Evolutionary conservation across 2,329 filamentous ascomycete genomes (phyloP).

Genomic region (Delphinella strobiligena): DNA sequence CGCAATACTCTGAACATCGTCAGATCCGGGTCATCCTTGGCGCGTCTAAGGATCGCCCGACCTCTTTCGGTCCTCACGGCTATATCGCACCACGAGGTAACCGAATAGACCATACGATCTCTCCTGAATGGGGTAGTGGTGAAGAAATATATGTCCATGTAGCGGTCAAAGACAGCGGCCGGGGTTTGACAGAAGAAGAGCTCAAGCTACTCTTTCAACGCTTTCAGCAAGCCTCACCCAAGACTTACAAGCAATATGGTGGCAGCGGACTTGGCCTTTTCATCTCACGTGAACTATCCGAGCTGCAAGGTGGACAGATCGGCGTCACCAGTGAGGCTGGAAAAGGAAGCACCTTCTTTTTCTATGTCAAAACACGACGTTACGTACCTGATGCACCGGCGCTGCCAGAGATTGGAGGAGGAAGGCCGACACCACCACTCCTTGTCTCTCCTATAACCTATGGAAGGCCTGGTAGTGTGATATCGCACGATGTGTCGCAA

Average conservation of each 20-base stretch:
- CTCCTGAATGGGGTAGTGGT: conserved; percentile 23
- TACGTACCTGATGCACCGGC: conserved; percentile 1
- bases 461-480: background rate
- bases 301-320: conserved; percentile 56
- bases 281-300: conserved; percentile 53
- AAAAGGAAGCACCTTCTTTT: conserved; percentile 52
- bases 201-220: conserved; percentile 46
- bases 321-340: conserved; percentile 48
- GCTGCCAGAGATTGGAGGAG: background rate
- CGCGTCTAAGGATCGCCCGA: conserved; percentile 21
- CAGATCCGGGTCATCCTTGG: conserved; percentile 27
- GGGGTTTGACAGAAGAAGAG: conserved; percentile 23
- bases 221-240: conserved; percentile 56
- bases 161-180: conserved; percentile 24
- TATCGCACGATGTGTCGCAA: background rate
- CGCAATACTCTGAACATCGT: conserved; percentile 23
- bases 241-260: conserved; percentile 55
- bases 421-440: background rate
- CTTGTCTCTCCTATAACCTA: conserved; percentile 1
- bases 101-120: conserved; percentile 5
- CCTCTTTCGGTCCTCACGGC: conserved; percentile 18
- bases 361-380: conserved; percentile 51
- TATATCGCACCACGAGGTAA: conserved; percentile 19
- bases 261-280: conserved; percentile 58
- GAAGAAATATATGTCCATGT: conserved; percentile 25